These are phyloP conservation scores for Cercospora zeina DNA, from an alignment of 2,329 filamentous ascomycete genomes.

Conservation along the genomic window DNA sequence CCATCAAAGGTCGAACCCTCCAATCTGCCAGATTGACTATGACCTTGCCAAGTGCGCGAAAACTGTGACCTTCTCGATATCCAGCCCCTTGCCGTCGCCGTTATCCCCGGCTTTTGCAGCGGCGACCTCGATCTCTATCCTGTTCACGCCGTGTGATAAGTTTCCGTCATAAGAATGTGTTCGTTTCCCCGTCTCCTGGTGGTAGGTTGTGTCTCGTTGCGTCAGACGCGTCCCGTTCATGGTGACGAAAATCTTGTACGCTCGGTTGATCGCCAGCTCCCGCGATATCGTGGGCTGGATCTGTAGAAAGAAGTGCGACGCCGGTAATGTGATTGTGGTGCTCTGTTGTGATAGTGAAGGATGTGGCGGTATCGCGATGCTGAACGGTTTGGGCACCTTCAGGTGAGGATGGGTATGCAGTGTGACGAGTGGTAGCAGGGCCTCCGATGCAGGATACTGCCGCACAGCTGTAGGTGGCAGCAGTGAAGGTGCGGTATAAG, in stretches of 20 bases:
- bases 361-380: conserved; percentile 65
- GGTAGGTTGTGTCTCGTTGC: conserved; percentile 49
- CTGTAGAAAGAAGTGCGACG: conserved; percentile 68
- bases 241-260: conserved; percentile 74
- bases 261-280: conserved; percentile 61
- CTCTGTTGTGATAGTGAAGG: conserved; percentile 68
- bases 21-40: background rate
- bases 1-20: background rate
- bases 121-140: conserved; percentile 75
- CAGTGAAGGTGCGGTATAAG: conserved; percentile 40
- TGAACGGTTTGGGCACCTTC: conserved; percentile 56
- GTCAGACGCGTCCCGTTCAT: conserved; percentile 65
- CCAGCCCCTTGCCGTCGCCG: conserved; percentile 46
- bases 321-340: conserved; percentile 68
- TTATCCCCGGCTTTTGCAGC: conserved; percentile 54
- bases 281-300: conserved; percentile 65
- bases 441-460: conserved; percentile 52
- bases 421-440: conserved; percentile 66
- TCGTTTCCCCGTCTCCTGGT: conserved; percentile 41
- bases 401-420: conserved; percentile 69
- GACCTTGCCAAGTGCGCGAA: conserved; percentile 67
- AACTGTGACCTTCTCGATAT: conserved; percentile 76
- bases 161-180: conserved; percentile 74
- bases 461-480: conserved; percentile 40
- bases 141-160: conserved; percentile 71